Percentiles rank a stretch among this genome's conserved stretches.
Conservation (phyloP, 2,329 filamentous ascomycete genomes). For the Neonectria magnoliae region DNA sequence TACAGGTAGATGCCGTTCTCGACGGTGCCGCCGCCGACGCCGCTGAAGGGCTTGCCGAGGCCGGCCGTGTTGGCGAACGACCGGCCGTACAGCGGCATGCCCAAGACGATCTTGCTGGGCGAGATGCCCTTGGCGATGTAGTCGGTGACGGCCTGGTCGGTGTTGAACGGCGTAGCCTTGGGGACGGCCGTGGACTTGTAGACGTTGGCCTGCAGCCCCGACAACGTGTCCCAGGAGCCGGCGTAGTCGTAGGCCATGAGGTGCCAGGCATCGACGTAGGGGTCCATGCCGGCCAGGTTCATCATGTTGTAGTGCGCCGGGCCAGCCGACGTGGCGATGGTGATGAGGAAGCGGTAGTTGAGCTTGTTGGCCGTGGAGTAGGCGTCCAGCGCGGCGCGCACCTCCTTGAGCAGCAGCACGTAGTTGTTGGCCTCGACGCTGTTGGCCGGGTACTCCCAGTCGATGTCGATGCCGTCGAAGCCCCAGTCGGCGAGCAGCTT, state of each 20-base stretch:
- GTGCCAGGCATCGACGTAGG: constrained; percentile 67
- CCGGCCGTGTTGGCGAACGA: constrained; percentile 75
- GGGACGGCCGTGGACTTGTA: constrained; percentile 63
- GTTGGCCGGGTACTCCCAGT: constrained; percentile 64
- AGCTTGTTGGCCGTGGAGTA: constrained; percentile 53
- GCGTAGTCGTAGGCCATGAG: constrained; percentile 78
- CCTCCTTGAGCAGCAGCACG: constrained; percentile 33
- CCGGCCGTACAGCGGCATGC: constrained; percentile 84
- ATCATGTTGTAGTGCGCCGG: constrained; percentile 60
- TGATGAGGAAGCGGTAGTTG: constrained; percentile 60
- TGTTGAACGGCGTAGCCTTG: constrained; percentile 73
- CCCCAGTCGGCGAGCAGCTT: constrained; percentile 75
- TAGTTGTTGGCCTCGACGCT: constrained; percentile 48
- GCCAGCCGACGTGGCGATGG: constrained; percentile 61
- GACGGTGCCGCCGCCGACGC: constrained; percentile 67
- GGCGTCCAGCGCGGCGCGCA: constrained; percentile 54
- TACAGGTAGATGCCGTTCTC: constrained; percentile 78
- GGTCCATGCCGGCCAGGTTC: constrained; percentile 64
- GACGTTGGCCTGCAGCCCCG: constrained; percentile 78
- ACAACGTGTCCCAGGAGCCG: constrained; percentile 70
- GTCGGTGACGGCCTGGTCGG: constrained; percentile 68
- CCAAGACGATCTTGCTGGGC: constrained; percentile 74
- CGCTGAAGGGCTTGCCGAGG: constrained; percentile 69
- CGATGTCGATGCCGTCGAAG: constrained; percentile 66
- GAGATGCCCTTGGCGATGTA: constrained; percentile 64